Base-by-base conservation (phyloP, 345 rosid species). In the Salix suchowensis region DNA sequence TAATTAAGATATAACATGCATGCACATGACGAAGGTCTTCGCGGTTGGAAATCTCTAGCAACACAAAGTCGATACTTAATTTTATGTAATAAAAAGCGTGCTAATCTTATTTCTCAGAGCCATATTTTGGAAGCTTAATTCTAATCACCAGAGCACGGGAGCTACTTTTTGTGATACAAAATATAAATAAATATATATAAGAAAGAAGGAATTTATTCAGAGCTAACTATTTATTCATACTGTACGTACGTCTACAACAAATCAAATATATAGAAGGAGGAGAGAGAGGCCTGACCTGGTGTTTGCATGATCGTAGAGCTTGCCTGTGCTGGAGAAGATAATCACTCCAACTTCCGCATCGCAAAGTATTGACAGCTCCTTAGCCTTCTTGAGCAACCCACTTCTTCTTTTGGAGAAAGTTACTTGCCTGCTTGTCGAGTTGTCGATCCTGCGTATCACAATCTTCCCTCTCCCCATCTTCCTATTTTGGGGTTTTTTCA, bases 381-480 rank as follows among this genome's bases (percentile, higher is more conserved):
- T 84, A 0, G 90, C 90, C 48, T 86, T 87, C 87, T 85, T 84
- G 9, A 87, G 58, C 77, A 85, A 73, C 34, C 92, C 92, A 5
- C 32, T 89, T 78, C 89, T 83, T 72, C 90, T 75, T 76, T 87
- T 89, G 5, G 88, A 87, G 77, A 87, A 87, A 55, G 90, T 87
- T 76, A 85, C 90, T 70, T 89, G 92, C 69, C 92, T 79, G 40
- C 84, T 88, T 1, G 92, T 85, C 36, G 90, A 77, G 69, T 89
- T 86, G 24, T 89, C 92, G 42, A 89, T 87, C 82, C 92, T 84
- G 13, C 80, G 74, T 24, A 89, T 86, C 76, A 67, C 83, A 69
- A 87, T 87, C 85, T 89, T 89, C 16, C 92, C 92, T 52, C 92
- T 86, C 39, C 92, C 92, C 92, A 89, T 89, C 69, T 61, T 65